A percentile compares a stretch with the other conserved stretches of the same genome.
Conservation (phyloP, 805 yeast species). For the Zygoascus bituminiphila region DNA sequence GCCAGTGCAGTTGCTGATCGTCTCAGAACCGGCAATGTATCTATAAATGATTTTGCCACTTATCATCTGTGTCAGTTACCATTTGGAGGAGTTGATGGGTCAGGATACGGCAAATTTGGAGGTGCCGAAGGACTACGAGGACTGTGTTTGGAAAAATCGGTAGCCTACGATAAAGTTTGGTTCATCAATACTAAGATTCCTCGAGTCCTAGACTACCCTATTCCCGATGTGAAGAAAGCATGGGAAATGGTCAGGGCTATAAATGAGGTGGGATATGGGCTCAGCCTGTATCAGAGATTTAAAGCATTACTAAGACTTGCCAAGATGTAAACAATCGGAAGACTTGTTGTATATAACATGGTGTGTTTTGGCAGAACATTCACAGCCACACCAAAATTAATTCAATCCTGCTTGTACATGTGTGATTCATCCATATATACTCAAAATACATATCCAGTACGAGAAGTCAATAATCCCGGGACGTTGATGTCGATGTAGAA, state of each 20-base stretch:
- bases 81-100: slow-evolving; percentile 87
- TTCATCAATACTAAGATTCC: slow-evolving; percentile 77
- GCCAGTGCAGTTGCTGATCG: slow-evolving; percentile 56
- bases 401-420: no score
- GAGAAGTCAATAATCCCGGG: no score
- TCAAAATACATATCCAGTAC: no score
- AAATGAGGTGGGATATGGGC: slow-evolving; percentile 73
- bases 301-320: slow-evolving; percentile 15
- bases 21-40: slow-evolving; percentile 81
- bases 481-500: no score
- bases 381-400: no score
- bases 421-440: no score
- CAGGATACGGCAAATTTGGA: slow-evolving; percentile 96
- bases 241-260: slow-evolving; percentile 82
- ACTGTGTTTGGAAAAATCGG: slow-evolving; percentile 75
- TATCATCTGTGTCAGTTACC: slow-evolving; percentile 94
- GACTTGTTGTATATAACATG: neutral
- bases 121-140: slow-evolving; percentile 96
- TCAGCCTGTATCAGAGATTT: slow-evolving; percentile 47
- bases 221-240: slow-evolving; percentile 67
- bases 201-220: slow-evolving; percentile 84
- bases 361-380: no score
- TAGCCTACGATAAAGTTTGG: slow-evolving; percentile 68
- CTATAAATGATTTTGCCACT: slow-evolving; percentile 96
- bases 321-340: neutral